These are phyloP conservation scores for Trapa bicornis DNA, from an alignment of 345 rosid genomes.

Conservation along the genomic window DNA sequence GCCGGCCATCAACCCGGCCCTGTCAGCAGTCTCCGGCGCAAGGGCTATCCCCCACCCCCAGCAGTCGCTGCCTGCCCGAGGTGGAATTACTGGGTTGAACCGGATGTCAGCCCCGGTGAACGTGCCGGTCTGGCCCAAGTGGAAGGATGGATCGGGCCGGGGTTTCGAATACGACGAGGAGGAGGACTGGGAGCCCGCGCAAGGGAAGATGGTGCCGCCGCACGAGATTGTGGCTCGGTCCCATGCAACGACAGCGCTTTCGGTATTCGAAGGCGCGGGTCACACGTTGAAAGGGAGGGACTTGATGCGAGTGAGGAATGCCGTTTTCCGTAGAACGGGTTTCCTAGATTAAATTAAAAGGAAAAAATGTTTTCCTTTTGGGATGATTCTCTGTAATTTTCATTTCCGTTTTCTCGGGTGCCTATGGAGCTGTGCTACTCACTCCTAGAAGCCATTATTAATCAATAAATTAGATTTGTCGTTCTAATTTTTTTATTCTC, in stretches of 20 bases:
- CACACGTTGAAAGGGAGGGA: constrained; percentile 14
- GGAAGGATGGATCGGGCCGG: not conserved
- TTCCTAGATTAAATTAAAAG: constrained; percentile 4
- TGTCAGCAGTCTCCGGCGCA: constrained; percentile 9
- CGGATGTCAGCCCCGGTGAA: constrained; percentile 12
- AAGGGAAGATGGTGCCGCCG: constrained; percentile 10
- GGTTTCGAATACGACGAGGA: not conserved
- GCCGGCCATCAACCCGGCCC: constrained; percentile 7
- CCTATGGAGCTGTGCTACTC: too few species aligned
- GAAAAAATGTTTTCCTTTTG: not conserved
- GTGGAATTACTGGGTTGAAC: not conserved
- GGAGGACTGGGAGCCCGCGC: not conserved
- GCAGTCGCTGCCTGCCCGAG: constrained; percentile 2
- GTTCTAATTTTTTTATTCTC: too few species aligned
- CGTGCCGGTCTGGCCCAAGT: constrained; percentile 12
- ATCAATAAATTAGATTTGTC: too few species aligned
- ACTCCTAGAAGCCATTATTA: too few species aligned
- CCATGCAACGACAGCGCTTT: constrained; percentile 3
- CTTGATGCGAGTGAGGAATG: constrained; percentile 11
- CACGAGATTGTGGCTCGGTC: constrained; percentile 11
- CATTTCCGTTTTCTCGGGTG: not conserved
- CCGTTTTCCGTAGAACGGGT: constrained; percentile 13
- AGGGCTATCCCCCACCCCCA: constrained; percentile 1
- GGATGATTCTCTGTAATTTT: not conserved
- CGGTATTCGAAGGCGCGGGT: constrained; percentile 13